Base-by-base conservation (phyloP, 78 protist genomes). In the Dictyostelium purpureum region DNA sequence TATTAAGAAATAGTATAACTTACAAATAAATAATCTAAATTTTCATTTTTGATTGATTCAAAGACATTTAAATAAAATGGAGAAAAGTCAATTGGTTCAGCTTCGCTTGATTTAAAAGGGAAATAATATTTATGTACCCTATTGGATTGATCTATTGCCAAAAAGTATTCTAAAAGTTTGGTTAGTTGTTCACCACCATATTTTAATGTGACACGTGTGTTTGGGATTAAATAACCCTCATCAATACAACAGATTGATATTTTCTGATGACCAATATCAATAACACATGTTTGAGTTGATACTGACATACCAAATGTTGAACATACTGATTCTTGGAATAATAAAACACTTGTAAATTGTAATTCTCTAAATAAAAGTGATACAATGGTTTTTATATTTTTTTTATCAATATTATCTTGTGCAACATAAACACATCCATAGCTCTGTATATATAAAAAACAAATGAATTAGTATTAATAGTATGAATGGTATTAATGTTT, bases 371-470 rank as follows among this genome's bases (percentile, higher is more conserved):
- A 38, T 16, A 85, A 24, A 26, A 85, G 18, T 19, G 59, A 37
- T 24, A 82, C 28, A 43, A 85, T 73, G 45, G 71, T 76, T 61
- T 85, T 85, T 14, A 85, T 5, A 47, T 75, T 38, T 85, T 42
- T 85, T 45, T 47, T 85, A 42, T 85, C 92, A 10, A 73, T 71
- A 33, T 26, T 16, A 45, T 85, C 92, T 45, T 73, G 80, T 24
- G 73, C 51, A 43, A 85, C 51, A 73, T 74, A 85, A 37, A 85
- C 82, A 73, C 92, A 85, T 43, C 92, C 92, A 73, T 85, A 85
- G 35, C 52, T 49, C 89, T 80, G 10, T 76, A 38, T 24, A 19
- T 31, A 67, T 38, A 31, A 42, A 31, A 61, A 31, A 31, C 19
- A 14, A 35, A 63, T 33, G 9, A 63, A 35, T 35, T 35, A 6